Base-by-base conservation (phyloP, 169 alveolate genomes). In the Plasmodium coatneyi region DNA sequence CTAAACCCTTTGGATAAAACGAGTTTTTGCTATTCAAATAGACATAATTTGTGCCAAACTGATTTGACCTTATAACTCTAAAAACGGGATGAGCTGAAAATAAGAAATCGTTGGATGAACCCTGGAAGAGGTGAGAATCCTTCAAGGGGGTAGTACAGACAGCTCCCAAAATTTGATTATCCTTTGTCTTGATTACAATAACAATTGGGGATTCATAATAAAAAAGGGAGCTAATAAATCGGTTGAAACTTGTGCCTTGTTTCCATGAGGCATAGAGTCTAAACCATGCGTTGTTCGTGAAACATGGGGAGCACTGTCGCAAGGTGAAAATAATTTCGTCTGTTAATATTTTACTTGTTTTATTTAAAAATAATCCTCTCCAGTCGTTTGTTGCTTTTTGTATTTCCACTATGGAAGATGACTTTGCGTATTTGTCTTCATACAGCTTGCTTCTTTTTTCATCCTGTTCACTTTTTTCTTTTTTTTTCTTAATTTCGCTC, bases 41-140 rank as follows among this genome's bases (percentile, higher is more conserved):
- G 4, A 91, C 92, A 30, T 91, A 91, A 71, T 91, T 91, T 70
- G 78, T 80, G 30, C 95, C 92, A 12, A 91, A 81, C 28, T 71
- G 78, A 81, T 82, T 91, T 3, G 95, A 32, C 54, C 92, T 74
- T 14, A 91, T 71, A 43, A 91, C 46, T 80, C 95, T 49, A 82
- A 91, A 91, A 54, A 91, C 87, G 16, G 95, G 95, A 46, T 41
- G 56, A 0, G 95, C 95, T 5, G 95, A 41, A 91, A 91, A 91
- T 71, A 91, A 82, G 60, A 91, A 91, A 43, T 91, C 95, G 66
- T 71, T 71, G 25, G 92, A 82, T 28, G 81, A 81, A 2, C 95
- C 95, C 54, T 91, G 92, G 76, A 70, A 91, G 30, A 81, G 74
- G 76, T 91, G 95, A 25, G 95, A 91, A 91, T 91, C 95, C 43